Evolutionary conservation across 2,329 filamentous ascomycete species (phyloP).

Genomic region (Fonsecaea erecta): DNA sequence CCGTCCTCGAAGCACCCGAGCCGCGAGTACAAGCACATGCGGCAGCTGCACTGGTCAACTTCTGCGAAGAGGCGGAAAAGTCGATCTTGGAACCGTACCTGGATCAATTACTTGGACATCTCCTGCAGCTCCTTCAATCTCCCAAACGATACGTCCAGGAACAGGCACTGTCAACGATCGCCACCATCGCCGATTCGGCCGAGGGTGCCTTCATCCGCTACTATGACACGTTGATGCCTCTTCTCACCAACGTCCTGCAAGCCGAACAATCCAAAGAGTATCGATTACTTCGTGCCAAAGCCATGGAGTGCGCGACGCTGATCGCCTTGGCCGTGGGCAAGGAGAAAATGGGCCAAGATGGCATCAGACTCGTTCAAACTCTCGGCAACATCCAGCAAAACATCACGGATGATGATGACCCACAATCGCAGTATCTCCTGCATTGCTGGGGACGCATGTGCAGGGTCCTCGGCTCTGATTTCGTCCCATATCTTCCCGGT

Average conservation of each 20-base stretch:
- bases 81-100: slow-evolving; percentile 89
- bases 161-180: slow-evolving; percentile 95
- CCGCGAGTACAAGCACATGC: slow-evolving; percentile 95
- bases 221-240: slow-evolving; percentile 93
- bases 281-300: slow-evolving; percentile 87
- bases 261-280: slow-evolving; percentile 94
- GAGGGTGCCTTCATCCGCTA: slow-evolving; percentile 94
- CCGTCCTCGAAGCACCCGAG: slow-evolving; percentile 86
- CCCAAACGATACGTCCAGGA: slow-evolving; percentile 97
- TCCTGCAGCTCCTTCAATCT: slow-evolving; percentile 86
- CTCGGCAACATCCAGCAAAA: slow-evolving; percentile 82
- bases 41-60: slow-evolving; percentile 96
- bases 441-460: slow-evolving; percentile 99
- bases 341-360: slow-evolving; percentile 85
- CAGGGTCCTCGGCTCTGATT: slow-evolving; percentile 85
- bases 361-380: slow-evolving; percentile 82
- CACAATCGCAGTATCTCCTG: slow-evolving; percentile 93
- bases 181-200: slow-evolving; percentile 97
- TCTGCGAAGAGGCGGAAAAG: slow-evolving; percentile 98
- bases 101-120: slow-evolving; percentile 79
- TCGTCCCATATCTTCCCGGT: slow-evolving; percentile 86
- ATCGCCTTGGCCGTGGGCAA: slow-evolving; percentile 93
- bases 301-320: slow-evolving; percentile 97
- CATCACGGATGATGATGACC: slow-evolving; percentile 90
- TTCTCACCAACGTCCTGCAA: slow-evolving; percentile 85